Evolutionary conservation across 148 eudicot genomes (phyloP), one percentile per base, ranked within the genome.

Genomic region (Amaranthus cruentus): DNA sequence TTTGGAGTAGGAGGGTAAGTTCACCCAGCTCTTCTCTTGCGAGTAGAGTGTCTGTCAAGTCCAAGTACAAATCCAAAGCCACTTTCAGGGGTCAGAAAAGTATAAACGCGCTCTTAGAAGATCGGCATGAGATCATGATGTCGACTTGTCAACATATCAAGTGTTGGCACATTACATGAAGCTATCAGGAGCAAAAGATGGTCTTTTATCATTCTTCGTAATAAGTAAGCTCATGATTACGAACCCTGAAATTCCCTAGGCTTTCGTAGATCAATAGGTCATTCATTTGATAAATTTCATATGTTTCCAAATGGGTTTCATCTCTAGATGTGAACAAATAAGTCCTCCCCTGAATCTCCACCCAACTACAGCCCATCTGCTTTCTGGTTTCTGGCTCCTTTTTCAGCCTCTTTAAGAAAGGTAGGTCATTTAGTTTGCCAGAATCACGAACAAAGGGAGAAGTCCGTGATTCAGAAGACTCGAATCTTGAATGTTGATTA

Each of bases 301-400:
- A n/a, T 12, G 63, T 73, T 64, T 76, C 73, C 42, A 55, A 9
- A 77, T 77, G 80, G 59, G 80, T 73, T 58, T 56, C 70, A 69
- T 76, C 80, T 44, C 70, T 11, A 11, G 71, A 62, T 6, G 75
- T 69, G 47, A 81, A 81, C 28, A 69, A 53, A 57, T 77, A 68
- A 46, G 48, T 73, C 59, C n/a, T 58, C 61, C 77, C 77, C 66
- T 77, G 50, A 73, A 81, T 69, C 55, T 76, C 83, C 12, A 81
- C 66, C 77, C 72, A 81, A 46, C 83, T 76, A 73, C 77, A 81
- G 3, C 80, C 76, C 75, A 73, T 68, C 61, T 80, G 76, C 47
- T 61, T 72, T 67, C 54, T 74, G 55, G 76, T 68, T 60, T 73
- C 77, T 28, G 51, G 75, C n/a, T 62, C 77, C 56, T 15, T 75